Conservation (phyloP, 257 asterid genomes). For the Petrea volubilis region DNA sequence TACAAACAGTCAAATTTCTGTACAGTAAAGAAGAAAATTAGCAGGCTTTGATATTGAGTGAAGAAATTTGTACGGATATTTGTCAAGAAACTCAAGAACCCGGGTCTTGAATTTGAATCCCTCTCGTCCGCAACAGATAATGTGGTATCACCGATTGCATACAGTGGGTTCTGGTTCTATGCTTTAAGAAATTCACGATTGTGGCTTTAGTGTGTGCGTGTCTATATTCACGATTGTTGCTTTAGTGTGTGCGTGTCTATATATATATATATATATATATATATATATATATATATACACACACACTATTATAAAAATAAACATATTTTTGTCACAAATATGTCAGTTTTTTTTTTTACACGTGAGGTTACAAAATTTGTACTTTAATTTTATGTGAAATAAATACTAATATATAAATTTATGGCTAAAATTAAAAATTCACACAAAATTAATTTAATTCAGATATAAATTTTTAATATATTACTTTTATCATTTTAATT, state of each 20-base stretch:
- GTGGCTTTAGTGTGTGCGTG: neutral
- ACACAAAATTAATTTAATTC: too few relatives aligned
- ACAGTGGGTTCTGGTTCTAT: neutral
- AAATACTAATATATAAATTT: too few relatives aligned
- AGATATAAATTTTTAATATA: too few relatives aligned
- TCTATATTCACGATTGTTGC: neutral
- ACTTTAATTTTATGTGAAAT: too few relatives aligned
- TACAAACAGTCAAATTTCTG: too few relatives aligned
- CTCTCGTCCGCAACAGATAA: neutral
- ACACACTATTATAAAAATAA: neutral
- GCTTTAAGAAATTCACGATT: neutral
- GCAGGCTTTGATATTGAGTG: neutral
- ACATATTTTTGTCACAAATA: too few relatives aligned
- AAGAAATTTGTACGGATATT: neutral
- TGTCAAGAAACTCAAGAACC: neutral
- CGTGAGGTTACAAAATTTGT: too few relatives aligned
- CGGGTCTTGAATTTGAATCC: neutral
- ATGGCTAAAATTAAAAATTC: too few relatives aligned
- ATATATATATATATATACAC: too few relatives aligned
- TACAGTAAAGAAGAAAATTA: neutral
- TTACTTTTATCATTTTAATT: too few relatives aligned
- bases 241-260: neutral
- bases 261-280: neutral
- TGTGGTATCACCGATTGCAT: neutral
- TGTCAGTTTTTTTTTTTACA: too few relatives aligned